phyloP scores from a whole-genome alignment of 2,329 filamentous ascomycete species.

The Xylariales sp. region DNA sequence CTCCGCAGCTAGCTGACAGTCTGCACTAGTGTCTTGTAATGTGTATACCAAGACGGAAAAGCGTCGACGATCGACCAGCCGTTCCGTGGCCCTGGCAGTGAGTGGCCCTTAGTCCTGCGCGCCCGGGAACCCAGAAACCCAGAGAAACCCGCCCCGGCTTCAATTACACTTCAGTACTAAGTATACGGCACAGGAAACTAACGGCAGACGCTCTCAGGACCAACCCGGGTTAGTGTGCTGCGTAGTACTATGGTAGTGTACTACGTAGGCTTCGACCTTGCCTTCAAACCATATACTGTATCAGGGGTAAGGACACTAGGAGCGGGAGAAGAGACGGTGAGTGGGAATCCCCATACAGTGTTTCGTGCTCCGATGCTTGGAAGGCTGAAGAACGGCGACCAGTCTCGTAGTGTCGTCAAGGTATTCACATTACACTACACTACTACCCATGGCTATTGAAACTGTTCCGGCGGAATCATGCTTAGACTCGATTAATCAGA shows the following conservation, averaged over 20 bases:
- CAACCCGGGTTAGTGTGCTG: too few relatives aligned
- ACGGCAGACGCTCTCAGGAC: too few relatives aligned
- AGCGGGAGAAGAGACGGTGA: conserved; percentile 30
- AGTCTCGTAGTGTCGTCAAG: neutral
- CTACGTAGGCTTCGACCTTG: neutral
- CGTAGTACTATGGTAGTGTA: too few relatives aligned
- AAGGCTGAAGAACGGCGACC: conserved; percentile 7
- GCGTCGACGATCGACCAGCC: conserved; percentile 20
- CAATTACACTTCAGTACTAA: neutral
- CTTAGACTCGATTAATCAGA: conserved; percentile 8
- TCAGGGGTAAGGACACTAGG: conserved; percentile 5
- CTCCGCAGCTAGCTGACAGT: conserved; percentile 14
- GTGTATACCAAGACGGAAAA: neutral
- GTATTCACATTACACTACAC: neutral
- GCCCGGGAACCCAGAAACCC: too few relatives aligned
- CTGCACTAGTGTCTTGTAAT: neutral
- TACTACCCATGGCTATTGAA: neutral
- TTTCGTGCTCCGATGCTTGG: neutral
- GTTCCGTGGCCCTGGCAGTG: neutral
- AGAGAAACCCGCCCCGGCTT: neutral
- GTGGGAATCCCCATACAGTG: conserved; percentile 28
- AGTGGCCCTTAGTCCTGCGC: too few relatives aligned
- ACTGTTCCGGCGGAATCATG: neutral
- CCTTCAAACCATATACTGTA: conserved; percentile 1
- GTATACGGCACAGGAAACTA: too few relatives aligned